Conservation (phyloP, 768 basidiomycete genomes). For the Hortiboletus flavorubellus region DNA sequence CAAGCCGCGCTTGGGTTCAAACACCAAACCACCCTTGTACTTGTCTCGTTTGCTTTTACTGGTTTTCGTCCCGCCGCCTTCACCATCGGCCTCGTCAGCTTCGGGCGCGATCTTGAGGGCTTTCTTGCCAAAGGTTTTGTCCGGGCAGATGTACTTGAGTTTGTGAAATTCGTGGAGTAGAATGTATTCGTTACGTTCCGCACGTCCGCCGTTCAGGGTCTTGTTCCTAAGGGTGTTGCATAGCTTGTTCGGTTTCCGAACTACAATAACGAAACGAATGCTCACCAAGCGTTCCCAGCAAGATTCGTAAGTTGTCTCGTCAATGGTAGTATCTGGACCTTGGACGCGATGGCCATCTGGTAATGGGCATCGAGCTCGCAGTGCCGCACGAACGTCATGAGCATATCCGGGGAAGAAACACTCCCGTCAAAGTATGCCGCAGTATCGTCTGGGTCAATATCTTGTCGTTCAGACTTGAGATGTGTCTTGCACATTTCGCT, state of each 20-base stretch:
- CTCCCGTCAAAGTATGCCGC: constrained; percentile 85
- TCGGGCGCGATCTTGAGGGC: constrained; percentile 47
- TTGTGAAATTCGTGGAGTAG: constrained; percentile 96
- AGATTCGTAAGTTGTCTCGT: constrained; percentile 93
- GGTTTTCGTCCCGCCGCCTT: constrained; percentile 41
- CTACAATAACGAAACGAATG: neutral
- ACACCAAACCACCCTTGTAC: constrained; percentile 97
- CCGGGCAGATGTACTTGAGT: constrained; percentile 93
- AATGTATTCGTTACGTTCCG: constrained; percentile 99
- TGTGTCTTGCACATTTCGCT: constrained; percentile 96
- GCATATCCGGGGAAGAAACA: constrained; percentile 66
- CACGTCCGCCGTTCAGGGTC: constrained; percentile 94
- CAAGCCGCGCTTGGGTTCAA: constrained; percentile 91
- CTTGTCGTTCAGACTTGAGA: constrained; percentile 81
- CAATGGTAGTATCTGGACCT: constrained; percentile 90
- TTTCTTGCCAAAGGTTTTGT: constrained; percentile 87
- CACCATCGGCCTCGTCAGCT: constrained; percentile 55
- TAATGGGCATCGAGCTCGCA: constrained; percentile 96
- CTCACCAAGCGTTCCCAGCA: constrained; percentile 95
- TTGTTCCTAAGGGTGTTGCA: constrained; percentile 68
- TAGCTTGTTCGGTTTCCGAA: neutral
- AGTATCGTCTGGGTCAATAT: constrained; percentile 95
- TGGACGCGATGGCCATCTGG: constrained; percentile 93
- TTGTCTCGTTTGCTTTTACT: constrained; percentile 82
- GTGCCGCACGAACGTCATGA: constrained; percentile 87